Evolutionary conservation across 2,329 filamentous ascomycete species (phyloP), one percentile per base, ranked within the genome.

Genomic region (Dothistroma septosporum): DNA sequence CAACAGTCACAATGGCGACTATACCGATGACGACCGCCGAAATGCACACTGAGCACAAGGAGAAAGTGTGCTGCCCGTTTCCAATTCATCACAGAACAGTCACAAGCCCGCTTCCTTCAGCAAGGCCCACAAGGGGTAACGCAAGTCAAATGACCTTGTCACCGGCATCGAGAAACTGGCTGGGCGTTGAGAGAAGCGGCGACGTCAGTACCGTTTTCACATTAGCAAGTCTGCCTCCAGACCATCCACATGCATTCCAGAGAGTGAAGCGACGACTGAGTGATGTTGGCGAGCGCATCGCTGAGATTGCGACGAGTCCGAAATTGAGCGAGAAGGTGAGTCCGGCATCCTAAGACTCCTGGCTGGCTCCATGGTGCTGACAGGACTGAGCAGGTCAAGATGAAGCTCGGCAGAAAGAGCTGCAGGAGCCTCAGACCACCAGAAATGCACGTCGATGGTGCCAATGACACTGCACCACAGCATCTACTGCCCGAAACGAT

Each of bases 171-270:
- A 48, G 46, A 48, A 10, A 48, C 46, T 48, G 46, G 46, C 16
- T 48, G n/a, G 46, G 46, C 5, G 46, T 48, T 8, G 46, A 48
- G 22, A 28, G 22, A 28, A 32, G 22, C 14, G 22, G 46, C 46
- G 46, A 48, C 7, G 46, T 48, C 12, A 44, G 19, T 7, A 44
- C 2, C 2, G 66, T 73, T 32, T 68, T 72, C 53, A 66, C 70
- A 24, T 64, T 67, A 19, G 68, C 71, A 1, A 67, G 62, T 22
- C 59, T 73, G 19, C 72, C 72, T 10, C 65, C 68, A 24, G 69
- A 72, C 35, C 72, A 74, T 60, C 72, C 72, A 10, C 66, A 73
- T 55, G 68, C 69, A 46, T 57, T 72, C 11, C 37, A 41, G n/a
- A 41, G 19, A 28, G 21, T 37, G 32, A 55, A 33, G 33, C 53